Evolutionary conservation across 2,329 filamentous ascomycete genomes (phyloP).

Genomic region (Cordyceps militaris): DNA sequence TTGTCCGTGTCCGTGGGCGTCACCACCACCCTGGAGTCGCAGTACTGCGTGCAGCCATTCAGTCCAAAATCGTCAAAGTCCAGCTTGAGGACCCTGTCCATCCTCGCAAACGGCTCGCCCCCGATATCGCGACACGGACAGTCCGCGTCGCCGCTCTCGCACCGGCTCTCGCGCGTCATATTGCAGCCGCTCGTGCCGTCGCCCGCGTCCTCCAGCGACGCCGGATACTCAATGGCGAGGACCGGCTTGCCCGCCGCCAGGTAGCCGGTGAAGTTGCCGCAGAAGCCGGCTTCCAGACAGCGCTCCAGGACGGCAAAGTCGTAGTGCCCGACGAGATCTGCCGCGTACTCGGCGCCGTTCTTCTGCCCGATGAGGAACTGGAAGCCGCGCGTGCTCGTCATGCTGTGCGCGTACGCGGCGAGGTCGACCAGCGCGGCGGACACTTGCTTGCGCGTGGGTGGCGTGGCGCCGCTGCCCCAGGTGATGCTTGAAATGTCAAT

Average conservation of each 20-base stretch:
- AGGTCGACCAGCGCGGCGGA: conserved; percentile 16
- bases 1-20: neutral
- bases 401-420: conserved; percentile 23
- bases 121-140: neutral
- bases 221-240: conserved; percentile 29
- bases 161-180: neutral
- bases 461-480: neutral
- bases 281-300: conserved; percentile 26
- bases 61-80: conserved; percentile 7
- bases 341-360: conserved; percentile 24
- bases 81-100: conserved; percentile 6
- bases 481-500: conserved; percentile 21
- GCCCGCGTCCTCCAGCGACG: neutral
- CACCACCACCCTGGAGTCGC: neutral
- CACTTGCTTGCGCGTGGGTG: conserved; percentile 11
- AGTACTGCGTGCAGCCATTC: conserved; percentile 13
- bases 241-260: conserved; percentile 25
- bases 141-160: neutral
- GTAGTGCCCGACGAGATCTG: conserved; percentile 20
- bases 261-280: conserved; percentile 24
- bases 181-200: neutral
- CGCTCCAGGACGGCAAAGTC: conserved; percentile 32
- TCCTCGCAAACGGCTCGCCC: neutral
- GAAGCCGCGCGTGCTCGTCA: conserved; percentile 20
- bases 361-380: conserved; percentile 28